Evolutionary conservation across 768 basidiomycete genomes (phyloP).

Genomic region (Hygrophoropsis aurantiaca): DNA sequence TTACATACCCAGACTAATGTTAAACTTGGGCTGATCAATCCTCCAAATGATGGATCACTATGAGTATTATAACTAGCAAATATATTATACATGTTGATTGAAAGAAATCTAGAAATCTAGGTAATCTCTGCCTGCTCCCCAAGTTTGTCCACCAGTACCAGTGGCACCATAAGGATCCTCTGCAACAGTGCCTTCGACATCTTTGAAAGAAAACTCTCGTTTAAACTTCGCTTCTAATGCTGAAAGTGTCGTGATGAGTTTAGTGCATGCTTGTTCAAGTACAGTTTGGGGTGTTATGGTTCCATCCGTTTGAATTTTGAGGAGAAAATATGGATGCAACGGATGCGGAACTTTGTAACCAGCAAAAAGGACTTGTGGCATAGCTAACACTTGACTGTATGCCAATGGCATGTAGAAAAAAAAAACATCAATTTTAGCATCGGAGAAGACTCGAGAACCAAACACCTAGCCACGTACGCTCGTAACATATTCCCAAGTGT

Average conservation of each 20-base stretch:
- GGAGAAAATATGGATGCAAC: conserved; percentile 87
- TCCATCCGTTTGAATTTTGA: conserved; percentile 96
- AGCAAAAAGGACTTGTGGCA: conserved; percentile 89
- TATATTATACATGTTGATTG: background rate
- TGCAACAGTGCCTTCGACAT: conserved; percentile 50
- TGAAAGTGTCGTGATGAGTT: conserved; percentile 71
- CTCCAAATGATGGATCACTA: background rate
- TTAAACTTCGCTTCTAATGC: conserved; percentile 76
- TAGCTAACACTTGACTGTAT: conserved; percentile 81
- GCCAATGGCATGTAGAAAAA: too few species aligned
- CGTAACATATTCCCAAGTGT: conserved; percentile 97
- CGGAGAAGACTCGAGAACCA: background rate
- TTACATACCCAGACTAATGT: too few species aligned
- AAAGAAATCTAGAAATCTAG: conserved; percentile 46
- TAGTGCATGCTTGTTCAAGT: conserved; percentile 80
- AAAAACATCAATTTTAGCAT: too few species aligned
- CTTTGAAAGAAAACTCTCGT: conserved; percentile 79
- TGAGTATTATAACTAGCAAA: background rate
- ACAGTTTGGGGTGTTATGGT: conserved; percentile 76
- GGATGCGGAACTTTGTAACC: conserved; percentile 99
- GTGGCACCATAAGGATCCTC: conserved; percentile 54
- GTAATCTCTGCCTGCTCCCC: conserved; percentile 53
- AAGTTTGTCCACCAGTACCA: conserved; percentile 39
- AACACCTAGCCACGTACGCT: conserved; percentile 54
- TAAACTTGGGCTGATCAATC: too few species aligned